Percentiles rank a stretch among this genome's conserved stretches.
These are phyloP conservation scores for Ogataea methylovora DNA, from an alignment of 805 yeast species.

Conservation along the genomic window DNA sequence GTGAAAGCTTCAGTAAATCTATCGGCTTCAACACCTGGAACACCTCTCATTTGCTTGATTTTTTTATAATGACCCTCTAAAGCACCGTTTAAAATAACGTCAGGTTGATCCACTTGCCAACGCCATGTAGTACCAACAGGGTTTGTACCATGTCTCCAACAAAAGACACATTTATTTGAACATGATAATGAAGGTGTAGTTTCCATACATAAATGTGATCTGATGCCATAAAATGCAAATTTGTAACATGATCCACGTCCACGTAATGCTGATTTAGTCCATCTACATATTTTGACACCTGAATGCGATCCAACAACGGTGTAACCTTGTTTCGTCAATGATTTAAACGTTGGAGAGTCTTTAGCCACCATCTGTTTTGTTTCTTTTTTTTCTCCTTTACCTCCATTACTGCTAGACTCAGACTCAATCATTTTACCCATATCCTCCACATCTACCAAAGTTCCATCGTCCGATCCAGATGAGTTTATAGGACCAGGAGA, in stretches of 20 bases:
- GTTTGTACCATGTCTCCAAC: conserved; percentile 97
- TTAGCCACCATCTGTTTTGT: conserved; percentile 83
- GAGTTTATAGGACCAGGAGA: no score
- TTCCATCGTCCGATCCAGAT: conserved; percentile 27
- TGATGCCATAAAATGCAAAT: conserved; percentile 85
- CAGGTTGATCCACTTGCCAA: conserved; percentile 92
- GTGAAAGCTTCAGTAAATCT: conserved; percentile 86
- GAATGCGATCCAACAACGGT: conserved; percentile 91
- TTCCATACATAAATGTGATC: conserved; percentile 91
- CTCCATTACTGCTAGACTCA: neutral
- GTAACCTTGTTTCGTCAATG: conserved; percentile 88
- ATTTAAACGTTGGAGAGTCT: conserved; percentile 81
- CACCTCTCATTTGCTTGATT: conserved; percentile 91
- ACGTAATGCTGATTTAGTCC: conserved; percentile 92
- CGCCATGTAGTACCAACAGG: conserved; percentile 96
- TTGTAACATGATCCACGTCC: conserved; percentile 95
- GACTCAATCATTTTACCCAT: conserved; percentile 52
- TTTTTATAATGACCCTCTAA: conserved; percentile 83
- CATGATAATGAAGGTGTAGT: conserved; percentile 91
- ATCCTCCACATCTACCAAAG: conserved; percentile 79
- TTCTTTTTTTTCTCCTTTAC: conserved; percentile 19
- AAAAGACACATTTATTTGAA: conserved; percentile 90
- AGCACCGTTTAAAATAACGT: conserved; percentile 77
- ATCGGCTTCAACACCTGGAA: conserved; percentile 87
- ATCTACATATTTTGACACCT: conserved; percentile 90